Evolutionary conservation across 768 basidiomycete species (phyloP).

Genomic region (Paxillus involutus): DNA sequence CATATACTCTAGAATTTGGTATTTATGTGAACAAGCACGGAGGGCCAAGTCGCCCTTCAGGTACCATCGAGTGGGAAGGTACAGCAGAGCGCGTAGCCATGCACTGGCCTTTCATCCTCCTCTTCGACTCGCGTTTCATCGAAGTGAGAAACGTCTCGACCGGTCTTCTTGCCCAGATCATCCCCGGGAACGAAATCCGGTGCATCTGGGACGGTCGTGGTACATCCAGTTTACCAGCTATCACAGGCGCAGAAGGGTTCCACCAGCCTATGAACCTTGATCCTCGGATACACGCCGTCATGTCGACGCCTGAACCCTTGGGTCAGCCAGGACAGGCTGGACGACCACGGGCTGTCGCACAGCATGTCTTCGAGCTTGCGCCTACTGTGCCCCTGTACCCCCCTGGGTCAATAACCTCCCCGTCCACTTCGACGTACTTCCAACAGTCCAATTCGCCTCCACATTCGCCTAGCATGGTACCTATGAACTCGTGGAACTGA

Average conservation of each 20-base stretch:
- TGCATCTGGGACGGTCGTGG: conserved; percentile 90
- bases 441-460: conserved; percentile 54
- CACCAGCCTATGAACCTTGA: conserved; percentile 59
- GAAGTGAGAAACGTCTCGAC: conserved; percentile 85
- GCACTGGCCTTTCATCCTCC: conserved; percentile 84
- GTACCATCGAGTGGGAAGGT: conserved; percentile 93
- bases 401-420: conserved; percentile 51
- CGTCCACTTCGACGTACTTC: conserved; percentile 52
- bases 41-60: conserved; percentile 68
- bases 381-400: conserved; percentile 38
- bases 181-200: conserved; percentile 76
- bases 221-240: conserved; percentile 23
- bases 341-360: conserved; percentile 52
- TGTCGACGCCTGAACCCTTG: conserved; percentile 53
- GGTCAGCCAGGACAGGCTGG: conserved; percentile 38
- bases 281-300: conserved; percentile 84
- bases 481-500: conserved; percentile 23
- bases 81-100: conserved; percentile 85
- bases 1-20: conserved; percentile 67
- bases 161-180: conserved; percentile 79
- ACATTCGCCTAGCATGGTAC: conserved; percentile 48
- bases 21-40: conserved; percentile 92
- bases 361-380: conserved; percentile 77
- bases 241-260: conserved; percentile 33
- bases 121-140: conserved; percentile 88